Evolutionary conservation across 2,329 filamentous ascomycete species (phyloP).

Genomic region (Penicillium sclerotigenum): DNA sequence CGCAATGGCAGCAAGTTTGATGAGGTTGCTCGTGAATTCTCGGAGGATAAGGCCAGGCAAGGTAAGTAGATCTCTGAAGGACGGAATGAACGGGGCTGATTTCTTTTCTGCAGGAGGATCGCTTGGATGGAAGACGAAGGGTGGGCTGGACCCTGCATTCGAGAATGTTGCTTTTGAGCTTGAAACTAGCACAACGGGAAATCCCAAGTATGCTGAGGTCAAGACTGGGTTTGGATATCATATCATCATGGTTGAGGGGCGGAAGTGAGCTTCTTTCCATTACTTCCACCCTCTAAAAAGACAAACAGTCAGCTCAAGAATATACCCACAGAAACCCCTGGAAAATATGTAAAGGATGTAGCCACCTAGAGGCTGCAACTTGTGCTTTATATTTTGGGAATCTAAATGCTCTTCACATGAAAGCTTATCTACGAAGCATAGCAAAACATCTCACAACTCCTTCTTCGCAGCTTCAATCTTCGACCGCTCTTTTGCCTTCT

Average conservation of each 20-base stretch:
- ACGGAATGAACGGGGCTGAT: neutral
- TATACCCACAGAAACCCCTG: neutral
- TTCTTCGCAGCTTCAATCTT: constrained; percentile 46
- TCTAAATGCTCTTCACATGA: neutral
- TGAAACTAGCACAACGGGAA: constrained; percentile 59
- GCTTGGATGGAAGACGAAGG: constrained; percentile 61
- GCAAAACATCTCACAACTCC: constrained; percentile 18
- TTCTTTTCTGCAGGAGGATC: constrained; percentile 50
- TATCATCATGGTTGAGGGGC: constrained; percentile 65
- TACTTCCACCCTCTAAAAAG: neutral
- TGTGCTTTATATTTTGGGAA: neutral
- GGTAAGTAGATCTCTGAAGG: constrained; percentile 32
- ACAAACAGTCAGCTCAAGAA: neutral
- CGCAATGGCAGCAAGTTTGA: constrained; percentile 61
- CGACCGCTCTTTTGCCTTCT: constrained; percentile 71
- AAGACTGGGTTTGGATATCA: constrained; percentile 67
- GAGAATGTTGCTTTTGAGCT: constrained; percentile 62
- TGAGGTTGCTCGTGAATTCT: constrained; percentile 62
- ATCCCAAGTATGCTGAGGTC: constrained; percentile 59
- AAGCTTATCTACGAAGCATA: neutral
- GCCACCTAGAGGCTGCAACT: neutral
- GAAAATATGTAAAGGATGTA: constrained; percentile 4
- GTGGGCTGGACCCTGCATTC: constrained; percentile 56
- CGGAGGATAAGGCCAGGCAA: constrained; percentile 63
- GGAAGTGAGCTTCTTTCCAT: constrained; percentile 45